Percentiles rank a stretch among this genome's conserved stretches.
These are phyloP conservation scores for Nakazawaea wickerhamii DNA, from an alignment of 805 yeast genomes.

Conservation along the genomic window DNA sequence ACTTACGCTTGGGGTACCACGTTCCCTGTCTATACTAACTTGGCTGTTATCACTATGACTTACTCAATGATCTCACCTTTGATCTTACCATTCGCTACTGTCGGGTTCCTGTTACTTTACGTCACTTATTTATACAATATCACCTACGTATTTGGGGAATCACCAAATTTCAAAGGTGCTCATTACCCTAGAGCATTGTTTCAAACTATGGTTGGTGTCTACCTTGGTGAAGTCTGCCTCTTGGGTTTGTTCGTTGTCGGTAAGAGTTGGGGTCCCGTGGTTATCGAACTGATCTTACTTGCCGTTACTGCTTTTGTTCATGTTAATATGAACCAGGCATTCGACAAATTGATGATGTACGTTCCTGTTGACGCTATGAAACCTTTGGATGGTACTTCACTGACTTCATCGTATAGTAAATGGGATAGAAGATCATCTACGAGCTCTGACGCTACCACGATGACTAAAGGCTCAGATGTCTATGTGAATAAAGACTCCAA, in stretches of 20 bases:
- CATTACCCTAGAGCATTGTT: conserved; percentile 85
- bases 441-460: background rate
- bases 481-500: background rate
- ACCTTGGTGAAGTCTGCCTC: conserved; percentile 81
- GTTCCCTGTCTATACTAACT: conserved; percentile 70
- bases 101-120: conserved; percentile 67
- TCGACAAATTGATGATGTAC: conserved; percentile 50
- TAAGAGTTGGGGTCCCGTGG: conserved; percentile 93
- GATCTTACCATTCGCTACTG: conserved; percentile 66
- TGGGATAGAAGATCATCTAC: background rate
- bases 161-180: conserved; percentile 71
- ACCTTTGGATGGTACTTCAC: conserved; percentile 65
- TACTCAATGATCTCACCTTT: conserved; percentile 78
- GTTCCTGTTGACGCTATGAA: conserved; percentile 72
- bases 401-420: conserved; percentile 51
- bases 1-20: conserved; percentile 66
- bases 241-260: conserved; percentile 85
- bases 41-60: conserved; percentile 63
- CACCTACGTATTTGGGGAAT: conserved; percentile 61
- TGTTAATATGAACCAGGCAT: conserved; percentile 56
- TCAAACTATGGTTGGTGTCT: conserved; percentile 85
- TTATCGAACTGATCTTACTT: conserved; percentile 62
- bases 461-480: background rate
- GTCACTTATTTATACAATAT: conserved; percentile 76
- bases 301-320: conserved; percentile 68